Evolutionary conservation across 148 eudicot genomes (phyloP).

Genomic region (Fallopia convolvulus): DNA sequence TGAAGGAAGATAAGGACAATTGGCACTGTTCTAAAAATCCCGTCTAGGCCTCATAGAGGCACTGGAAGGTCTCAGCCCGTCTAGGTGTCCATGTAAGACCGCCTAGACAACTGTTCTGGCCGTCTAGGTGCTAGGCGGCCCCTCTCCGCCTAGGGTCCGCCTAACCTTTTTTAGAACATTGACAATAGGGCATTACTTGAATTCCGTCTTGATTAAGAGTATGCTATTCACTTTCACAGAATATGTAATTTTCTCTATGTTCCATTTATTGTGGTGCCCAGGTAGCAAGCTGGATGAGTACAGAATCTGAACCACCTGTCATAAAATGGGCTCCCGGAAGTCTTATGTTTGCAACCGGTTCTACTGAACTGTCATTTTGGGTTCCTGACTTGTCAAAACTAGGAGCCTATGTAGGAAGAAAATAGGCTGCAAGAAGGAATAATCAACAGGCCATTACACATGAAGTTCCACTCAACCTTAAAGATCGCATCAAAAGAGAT

Average conservation of each 20-base stretch:
- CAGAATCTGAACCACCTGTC: constrained; percentile 78
- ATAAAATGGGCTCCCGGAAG: constrained; percentile 92
- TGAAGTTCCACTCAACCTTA: background rate
- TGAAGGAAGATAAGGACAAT: background rate
- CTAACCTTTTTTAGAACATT: too few relatives aligned
- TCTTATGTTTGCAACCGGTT: constrained; percentile 90
- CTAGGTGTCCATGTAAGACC: too few relatives aligned
- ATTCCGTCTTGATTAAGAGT: background rate
- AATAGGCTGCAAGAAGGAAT: constrained; percentile 27
- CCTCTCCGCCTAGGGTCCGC: too few relatives aligned
- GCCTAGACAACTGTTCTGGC: too few relatives aligned
- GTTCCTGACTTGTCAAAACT: constrained; percentile 88
- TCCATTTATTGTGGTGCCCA: constrained; percentile 12
- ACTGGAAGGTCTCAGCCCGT: too few relatives aligned
- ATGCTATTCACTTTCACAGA: background rate
- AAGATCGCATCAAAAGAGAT: background rate
- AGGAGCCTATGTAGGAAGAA: constrained; percentile 76
- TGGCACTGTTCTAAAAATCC: too few relatives aligned
- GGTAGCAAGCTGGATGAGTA: constrained; percentile 91
- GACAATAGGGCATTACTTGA: background rate
- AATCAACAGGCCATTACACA: too few relatives aligned
- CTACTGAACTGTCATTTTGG: constrained; percentile 86
- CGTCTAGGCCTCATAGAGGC: too few relatives aligned
- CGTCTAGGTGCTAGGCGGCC: too few relatives aligned
- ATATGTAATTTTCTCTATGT: background rate